phyloP scores from a whole-genome alignment of 495 filamentous ascomycete species.

The Evernia prunastri region DNA sequence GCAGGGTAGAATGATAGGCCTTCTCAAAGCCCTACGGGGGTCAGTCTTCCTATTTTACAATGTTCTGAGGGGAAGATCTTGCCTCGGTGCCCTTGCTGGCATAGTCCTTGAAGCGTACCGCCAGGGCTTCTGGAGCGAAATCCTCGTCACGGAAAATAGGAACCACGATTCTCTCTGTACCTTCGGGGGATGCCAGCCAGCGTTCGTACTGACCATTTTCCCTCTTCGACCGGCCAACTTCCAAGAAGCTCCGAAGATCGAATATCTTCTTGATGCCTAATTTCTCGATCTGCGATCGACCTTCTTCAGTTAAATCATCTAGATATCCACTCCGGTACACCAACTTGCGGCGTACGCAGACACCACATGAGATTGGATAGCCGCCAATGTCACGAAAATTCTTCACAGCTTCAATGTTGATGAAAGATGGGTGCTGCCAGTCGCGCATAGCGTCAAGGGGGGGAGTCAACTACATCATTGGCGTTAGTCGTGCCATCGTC shows the following conservation, averaged over 20 bases:
- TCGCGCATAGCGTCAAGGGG: neutral
- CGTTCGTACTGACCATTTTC: neutral
- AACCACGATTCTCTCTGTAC: conserved; percentile 4
- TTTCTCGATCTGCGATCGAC: neutral
- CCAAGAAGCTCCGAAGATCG: conserved; percentile 6
- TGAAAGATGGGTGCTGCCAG: neutral
- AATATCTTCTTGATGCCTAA: conserved; percentile 8
- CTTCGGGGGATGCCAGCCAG: conserved; percentile 6
- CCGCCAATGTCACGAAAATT: conserved; percentile 6
- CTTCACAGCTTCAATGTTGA: neutral
- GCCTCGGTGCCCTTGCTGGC: conserved; percentile 5
- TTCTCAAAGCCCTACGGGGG: conserved; percentile 4
- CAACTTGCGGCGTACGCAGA: neutral
- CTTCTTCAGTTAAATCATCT: conserved; percentile 1
- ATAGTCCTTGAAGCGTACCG: conserved; percentile 8
- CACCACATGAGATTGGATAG: neutral
- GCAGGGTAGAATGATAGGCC: conserved; percentile 2
- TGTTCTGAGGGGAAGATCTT: neutral
- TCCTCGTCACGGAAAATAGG: conserved; percentile 7
- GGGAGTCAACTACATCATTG: conserved; percentile 1
- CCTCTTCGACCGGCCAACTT: neutral
- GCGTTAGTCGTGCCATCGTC: neutral
- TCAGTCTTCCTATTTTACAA: neutral
- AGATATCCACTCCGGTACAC: conserved; percentile 8
- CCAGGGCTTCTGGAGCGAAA: conserved; percentile 2